phyloP scores from a whole-genome alignment of 2,329 filamentous ascomycete species.

The Botryotinia convoluta region DNA sequence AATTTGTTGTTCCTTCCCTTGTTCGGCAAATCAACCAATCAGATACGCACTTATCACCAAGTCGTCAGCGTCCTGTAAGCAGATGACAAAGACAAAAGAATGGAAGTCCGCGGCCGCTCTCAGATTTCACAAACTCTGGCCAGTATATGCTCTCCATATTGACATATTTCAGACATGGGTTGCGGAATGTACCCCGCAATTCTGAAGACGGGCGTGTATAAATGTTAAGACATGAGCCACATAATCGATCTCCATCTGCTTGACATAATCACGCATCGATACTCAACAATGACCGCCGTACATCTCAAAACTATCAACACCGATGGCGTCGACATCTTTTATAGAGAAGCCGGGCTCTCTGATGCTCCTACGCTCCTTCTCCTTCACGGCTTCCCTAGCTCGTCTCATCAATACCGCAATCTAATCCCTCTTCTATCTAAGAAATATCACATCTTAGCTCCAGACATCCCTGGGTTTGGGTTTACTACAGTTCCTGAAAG shows the following conservation, averaged over 20 bases:
- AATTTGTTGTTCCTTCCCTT: neutral
- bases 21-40: neutral
- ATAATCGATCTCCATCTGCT: constrained; percentile 1
- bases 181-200: neutral
- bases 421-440: constrained; percentile 44
- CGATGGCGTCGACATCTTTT: constrained; percentile 44
- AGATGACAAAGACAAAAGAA: constrained; percentile 11
- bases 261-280: neutral
- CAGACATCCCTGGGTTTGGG: constrained; percentile 59
- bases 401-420: constrained; percentile 46
- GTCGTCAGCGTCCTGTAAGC: neutral
- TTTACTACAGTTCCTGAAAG: constrained; percentile 50
- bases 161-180: neutral
- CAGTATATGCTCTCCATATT: neutral
- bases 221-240: constrained; percentile 5
- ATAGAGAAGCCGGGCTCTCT: constrained; percentile 40
- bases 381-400: constrained; percentile 47
- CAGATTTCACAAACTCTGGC: neutral
- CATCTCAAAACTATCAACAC: constrained; percentile 27
- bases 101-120: neutral
- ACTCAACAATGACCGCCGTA: neutral
- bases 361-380: constrained; percentile 43
- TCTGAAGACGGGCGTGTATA: neutral
- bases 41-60: neutral
- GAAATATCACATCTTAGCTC: constrained; percentile 49